A percentile compares a stretch with the other conserved stretches of the same genome.
Evolutionary conservation across 2,329 filamentous ascomycete species (phyloP).

Genomic region (Curvularia sp.): DNA sequence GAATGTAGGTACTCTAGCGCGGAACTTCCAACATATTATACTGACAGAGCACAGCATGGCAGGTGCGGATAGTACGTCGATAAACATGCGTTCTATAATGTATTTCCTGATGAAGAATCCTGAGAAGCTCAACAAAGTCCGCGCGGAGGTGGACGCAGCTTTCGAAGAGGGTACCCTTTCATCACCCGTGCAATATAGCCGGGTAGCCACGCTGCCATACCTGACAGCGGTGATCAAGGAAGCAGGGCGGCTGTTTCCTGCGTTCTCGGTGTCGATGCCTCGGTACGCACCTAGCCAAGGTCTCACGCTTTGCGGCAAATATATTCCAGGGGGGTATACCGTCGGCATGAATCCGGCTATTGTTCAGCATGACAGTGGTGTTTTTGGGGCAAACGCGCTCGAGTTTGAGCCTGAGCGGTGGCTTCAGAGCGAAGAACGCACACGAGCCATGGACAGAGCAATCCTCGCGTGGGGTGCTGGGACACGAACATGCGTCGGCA

Average conservation of each 20-base stretch:
- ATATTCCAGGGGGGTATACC: conserved; percentile 71
- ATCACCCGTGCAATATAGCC: conserved; percentile 21
- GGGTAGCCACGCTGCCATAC: conserved; percentile 73
- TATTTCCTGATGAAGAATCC: conserved; percentile 52
- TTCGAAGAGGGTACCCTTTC: conserved; percentile 20
- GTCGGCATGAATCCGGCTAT: conserved; percentile 77
- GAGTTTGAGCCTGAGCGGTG: conserved; percentile 11
- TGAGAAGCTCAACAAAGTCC: conserved; percentile 17
- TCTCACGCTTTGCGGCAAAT: conserved; percentile 66
- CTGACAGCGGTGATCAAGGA: conserved; percentile 80
- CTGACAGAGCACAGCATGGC: conserved; percentile 36
- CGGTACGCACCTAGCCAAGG: conserved; percentile 72
- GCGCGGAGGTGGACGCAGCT: conserved; percentile 29
- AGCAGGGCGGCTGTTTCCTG: conserved; percentile 75
- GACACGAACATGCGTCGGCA: conserved; percentile 69
- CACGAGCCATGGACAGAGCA: conserved; percentile 8
- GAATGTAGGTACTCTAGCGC: conserved; percentile 34
- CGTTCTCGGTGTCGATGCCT: conserved; percentile 73
- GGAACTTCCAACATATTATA: not conserved
- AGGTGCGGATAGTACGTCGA: conserved; percentile 49
- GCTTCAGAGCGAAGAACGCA: conserved; percentile 12
- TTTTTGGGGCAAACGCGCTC: conserved; percentile 8
- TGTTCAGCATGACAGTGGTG: conserved; percentile 16
- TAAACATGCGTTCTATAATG: conserved; percentile 46
- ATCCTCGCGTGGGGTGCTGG: conserved; percentile 68